phyloP scores from a whole-genome alignment of 2,329 filamentous ascomycete species.

The Fusarium sp. region DNA sequence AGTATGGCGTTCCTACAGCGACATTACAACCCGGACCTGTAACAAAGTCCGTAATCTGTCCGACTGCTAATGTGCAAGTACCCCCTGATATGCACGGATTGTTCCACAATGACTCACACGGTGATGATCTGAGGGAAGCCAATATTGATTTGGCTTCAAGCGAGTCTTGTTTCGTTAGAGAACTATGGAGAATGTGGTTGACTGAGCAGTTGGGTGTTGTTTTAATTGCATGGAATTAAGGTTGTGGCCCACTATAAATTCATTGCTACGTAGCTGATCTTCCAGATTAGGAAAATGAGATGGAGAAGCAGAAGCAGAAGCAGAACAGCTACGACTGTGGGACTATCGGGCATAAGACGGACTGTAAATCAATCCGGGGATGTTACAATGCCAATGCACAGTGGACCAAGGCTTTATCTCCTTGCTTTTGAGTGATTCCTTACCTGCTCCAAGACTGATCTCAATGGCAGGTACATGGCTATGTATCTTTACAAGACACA shows the following conservation, averaged over 20 bases:
- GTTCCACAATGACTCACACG: neutral
- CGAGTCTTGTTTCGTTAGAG: neutral
- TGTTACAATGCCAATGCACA: neutral
- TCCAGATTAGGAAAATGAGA: neutral
- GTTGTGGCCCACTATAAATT: neutral
- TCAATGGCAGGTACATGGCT: neutral
- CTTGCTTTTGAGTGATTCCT: neutral
- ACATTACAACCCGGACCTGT: conserved; percentile 26
- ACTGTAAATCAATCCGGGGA: neutral
- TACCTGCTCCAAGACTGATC: neutral
- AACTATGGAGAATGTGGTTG: neutral
- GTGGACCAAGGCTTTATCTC: neutral
- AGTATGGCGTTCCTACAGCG: conserved; percentile 3
- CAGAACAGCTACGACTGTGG: neutral
- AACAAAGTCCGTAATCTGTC: conserved; percentile 20
- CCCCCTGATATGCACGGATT: conserved; percentile 6
- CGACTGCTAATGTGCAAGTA: neutral
- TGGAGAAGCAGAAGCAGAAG: neutral
- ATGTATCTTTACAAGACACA: too few relatives aligned
- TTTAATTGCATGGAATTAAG: neutral
- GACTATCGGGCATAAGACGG: neutral
- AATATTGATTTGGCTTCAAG: neutral
- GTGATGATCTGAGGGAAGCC: neutral
- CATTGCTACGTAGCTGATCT: neutral
- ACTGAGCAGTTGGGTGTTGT: neutral